Evolutionary conservation across 805 yeast species (phyloP), one percentile per base, ranked within the genome.

Genomic region (Metschnikowia sp.): DNA sequence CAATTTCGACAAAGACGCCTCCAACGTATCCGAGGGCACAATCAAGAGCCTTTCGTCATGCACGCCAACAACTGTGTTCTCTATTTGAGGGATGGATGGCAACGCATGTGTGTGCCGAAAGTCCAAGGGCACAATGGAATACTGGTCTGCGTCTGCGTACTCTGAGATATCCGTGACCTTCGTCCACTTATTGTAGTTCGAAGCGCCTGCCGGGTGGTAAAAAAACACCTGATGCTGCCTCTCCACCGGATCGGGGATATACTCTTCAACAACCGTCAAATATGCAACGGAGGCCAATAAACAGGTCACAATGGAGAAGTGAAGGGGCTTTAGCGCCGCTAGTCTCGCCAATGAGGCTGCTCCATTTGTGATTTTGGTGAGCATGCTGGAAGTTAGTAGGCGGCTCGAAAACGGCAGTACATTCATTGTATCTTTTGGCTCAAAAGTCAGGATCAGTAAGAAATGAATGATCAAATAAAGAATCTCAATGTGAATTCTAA

Each of bases 261-360:
- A 85, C 51, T 83, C 82, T 54, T 84, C 88, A 32, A 86, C 81
- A 3, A 84, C 78, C 3, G 91, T 78, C 49, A 91, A 74, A 63
- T 91, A 92, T 8, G 92, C 85, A 44, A 87, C 69, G 3, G 96
- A 84, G 2, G 96, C 94, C 36, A 88, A 63, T 41, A 90, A 68
- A 11, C 92, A 76, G 6, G 89, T 78, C 47, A 81, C 60, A 40
- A 89, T 81, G 44, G 91, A 82, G 45, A 89, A 78, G 66, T 91
- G 98, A 55, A 92, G 88, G 13, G 99, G 99, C 61, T 83, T 78
- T 50, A 79, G 78, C 11, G 96, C 94, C 44, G 92, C 81, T 19
- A 76, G 63, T 48, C 70, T 72, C 39, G 87, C 85, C 44, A 82
- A 57, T 37, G 68, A 64, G 45, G 69, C 55, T 22, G 70, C 64